These are phyloP conservation scores for Vaccinium myrtillus DNA, from an alignment of 148 eudicot genomes.

Conservation along the genomic window DNA sequence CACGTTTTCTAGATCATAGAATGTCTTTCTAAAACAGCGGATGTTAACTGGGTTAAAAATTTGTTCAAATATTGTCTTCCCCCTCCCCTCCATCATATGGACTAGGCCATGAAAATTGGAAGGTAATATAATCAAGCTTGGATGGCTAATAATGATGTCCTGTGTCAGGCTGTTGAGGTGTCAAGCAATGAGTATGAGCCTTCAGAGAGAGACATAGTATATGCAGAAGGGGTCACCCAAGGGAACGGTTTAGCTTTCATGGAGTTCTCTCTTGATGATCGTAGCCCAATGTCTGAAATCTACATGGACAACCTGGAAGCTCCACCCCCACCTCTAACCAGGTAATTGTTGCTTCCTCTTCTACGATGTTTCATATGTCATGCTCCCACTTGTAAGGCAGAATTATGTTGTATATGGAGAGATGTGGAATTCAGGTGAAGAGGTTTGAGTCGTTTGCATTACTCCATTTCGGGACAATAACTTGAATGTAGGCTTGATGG, in stretches of 20 bases:
- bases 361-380: neutral
- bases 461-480: neutral
- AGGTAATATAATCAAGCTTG: neutral
- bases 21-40: neutral
- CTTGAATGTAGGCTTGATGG: neutral
- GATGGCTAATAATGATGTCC: slow-evolving; percentile 13
- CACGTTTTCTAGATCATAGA: neutral
- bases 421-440: neutral
- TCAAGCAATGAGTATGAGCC: slow-evolving; percentile 98
- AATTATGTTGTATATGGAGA: neutral
- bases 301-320: slow-evolving; percentile 79
- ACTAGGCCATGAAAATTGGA: neutral
- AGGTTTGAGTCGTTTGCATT: neutral
- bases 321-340: slow-evolving; percentile 63
- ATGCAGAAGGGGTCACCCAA: slow-evolving; percentile 95
- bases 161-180: slow-evolving; percentile 85
- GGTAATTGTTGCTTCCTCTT: slow-evolving; percentile 37
- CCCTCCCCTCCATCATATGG: neutral
- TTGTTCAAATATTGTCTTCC: neutral
- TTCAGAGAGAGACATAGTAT: slow-evolving; percentile 85
- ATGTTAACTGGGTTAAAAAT: neutral
- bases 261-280: slow-evolving; percentile 92
- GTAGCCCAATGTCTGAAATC: slow-evolving; percentile 90
- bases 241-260: slow-evolving; percentile 96
- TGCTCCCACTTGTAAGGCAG: neutral